A percentile compares a stretch with the other conserved stretches of the same genome.
Evolutionary conservation across 2,329 filamentous ascomycete genomes (phyloP).

Genomic region (Parascedosporium putredinis): DNA sequence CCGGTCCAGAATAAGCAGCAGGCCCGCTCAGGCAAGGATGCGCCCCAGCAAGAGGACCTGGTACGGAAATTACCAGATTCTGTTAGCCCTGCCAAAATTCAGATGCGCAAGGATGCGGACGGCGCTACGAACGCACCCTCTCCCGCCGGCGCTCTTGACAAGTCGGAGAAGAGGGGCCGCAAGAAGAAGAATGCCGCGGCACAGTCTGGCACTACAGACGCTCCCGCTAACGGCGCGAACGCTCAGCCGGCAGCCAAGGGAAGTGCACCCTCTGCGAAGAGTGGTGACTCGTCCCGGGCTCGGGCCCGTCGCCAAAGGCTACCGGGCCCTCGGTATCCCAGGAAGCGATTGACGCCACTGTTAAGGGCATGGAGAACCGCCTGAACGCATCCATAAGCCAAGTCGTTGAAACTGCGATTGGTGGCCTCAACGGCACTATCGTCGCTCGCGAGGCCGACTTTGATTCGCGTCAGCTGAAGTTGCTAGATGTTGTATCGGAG

Average conservation of each 20-base stretch:
- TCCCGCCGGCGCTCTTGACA: constrained; percentile 32
- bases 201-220: constrained; percentile 28
- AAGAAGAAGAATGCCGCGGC: constrained; percentile 53
- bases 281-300: constrained; percentile 9
- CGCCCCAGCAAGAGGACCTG: constrained; percentile 14
- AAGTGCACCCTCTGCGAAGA: constrained; percentile 23
- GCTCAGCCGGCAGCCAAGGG: constrained; percentile 18
- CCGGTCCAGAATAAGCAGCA: constrained; percentile 21
- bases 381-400: constrained; percentile 38
- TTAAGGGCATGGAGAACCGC: constrained; percentile 41
- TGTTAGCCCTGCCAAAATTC: constrained; percentile 16
- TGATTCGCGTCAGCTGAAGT: constrained; percentile 39
- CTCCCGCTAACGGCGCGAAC: constrained; percentile 29
- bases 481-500: constrained; percentile 47
- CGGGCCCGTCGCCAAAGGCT: constrained; percentile 13
- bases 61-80: constrained; percentile 2
- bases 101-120: constrained; percentile 37
- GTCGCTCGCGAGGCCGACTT: constrained; percentile 40
- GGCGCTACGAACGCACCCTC: constrained; percentile 20
- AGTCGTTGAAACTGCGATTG: constrained; percentile 40
- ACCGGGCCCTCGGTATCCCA: constrained; percentile 21
- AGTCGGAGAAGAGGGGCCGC: constrained; percentile 47
- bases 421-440: constrained; percentile 56
- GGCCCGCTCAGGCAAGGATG: constrained; percentile 26
- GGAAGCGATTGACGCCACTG: constrained; percentile 43